A percentile compares a stretch with the other conserved stretches of the same genome.
Evolutionary conservation across 2,329 filamentous ascomycete species (phyloP).

Genomic region (Aureobasidium sp.): DNA sequence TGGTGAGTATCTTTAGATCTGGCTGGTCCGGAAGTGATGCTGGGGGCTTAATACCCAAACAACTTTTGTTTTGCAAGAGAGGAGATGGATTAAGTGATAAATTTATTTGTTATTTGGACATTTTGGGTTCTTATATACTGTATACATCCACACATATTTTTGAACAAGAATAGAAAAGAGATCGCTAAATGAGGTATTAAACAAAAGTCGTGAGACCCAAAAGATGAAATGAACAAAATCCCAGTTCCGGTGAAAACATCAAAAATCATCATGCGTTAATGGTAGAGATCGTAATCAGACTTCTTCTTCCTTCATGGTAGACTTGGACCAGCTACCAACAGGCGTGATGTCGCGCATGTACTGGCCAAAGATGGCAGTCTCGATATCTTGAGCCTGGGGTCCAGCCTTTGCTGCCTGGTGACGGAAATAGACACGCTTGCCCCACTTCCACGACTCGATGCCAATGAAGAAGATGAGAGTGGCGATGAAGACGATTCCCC

Average conservation of each 20-base stretch:
- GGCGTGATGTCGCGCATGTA: constrained; percentile 11
- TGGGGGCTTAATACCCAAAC: neutral
- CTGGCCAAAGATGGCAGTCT: constrained; percentile 16
- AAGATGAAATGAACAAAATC: neutral
- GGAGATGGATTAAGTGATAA: neutral
- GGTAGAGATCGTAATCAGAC: neutral
- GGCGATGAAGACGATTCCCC: constrained; percentile 57
- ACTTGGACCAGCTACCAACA: neutral
- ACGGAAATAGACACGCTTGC: constrained; percentile 49
- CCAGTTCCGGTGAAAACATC: neutral
- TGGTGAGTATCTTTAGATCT: neutral
- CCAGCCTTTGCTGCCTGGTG: constrained; percentile 16
- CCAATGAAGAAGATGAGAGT: constrained; percentile 54
- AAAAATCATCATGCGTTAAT: neutral
- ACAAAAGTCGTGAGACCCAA: neutral
- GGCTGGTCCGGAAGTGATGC: neutral
- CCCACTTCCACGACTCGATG: constrained; percentile 59
- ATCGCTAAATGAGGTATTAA: neutral
- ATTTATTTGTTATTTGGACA: neutral
- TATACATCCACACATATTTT: neutral
- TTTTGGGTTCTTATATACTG: neutral
- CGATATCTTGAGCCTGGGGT: constrained; percentile 12
- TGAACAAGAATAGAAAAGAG: neutral
- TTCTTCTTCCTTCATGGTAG: neutral
- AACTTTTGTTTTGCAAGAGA: no score